Base-by-base conservation (phyloP, 1,139 yeast species). In the Kodamaea ohmeri region DNA sequence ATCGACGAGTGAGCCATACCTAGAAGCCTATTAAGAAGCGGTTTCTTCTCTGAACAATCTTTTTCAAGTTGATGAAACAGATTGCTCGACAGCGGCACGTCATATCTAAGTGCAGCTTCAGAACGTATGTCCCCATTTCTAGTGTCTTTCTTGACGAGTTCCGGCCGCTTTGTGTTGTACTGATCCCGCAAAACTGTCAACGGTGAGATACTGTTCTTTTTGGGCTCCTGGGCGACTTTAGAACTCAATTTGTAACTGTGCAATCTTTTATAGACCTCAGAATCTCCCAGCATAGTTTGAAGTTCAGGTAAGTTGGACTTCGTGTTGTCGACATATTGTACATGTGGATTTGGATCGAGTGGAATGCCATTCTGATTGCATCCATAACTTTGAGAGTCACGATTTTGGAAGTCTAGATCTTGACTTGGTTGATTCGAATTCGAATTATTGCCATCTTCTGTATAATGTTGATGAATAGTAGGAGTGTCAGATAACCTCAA, bases 141-240 rank as follows among this genome's bases (percentile, higher is more conserved):
- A n/a, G n/a, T n/a, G 9, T 21, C 9, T 13, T 16, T 14, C 28
- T 26, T 29, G 30, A 32, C 41, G 19, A 14, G 35, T 12, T 24
- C 43, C 2, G 66, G 67, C 32, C 60, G 39, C 39, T 42, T 51
- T 4, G 59, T 61, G 35, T 63, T 50, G 40, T 61, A 62, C 36
- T 59, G 57, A 36, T 63, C 67, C 28, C 53, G 46, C 12, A 62
- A 46, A 3, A 60, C 62, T 0, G 63, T 60, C 27, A 63, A 46
- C 2, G 69, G 67, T 2, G 65, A 60, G 1, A 60, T 39, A 35
- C 60, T 55, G 20, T 33, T 33, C 11, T 31, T 31, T 7, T 30
- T 25, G 27, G 24, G 30, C 21, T 13, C 26, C 7, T 21, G 4
- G 7, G 30, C 35, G n/a, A 26, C 22, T 14, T 16, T 16, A 14